Percentiles rank a stretch among this genome's conserved stretches.
Conservation (phyloP, 768 basidiomycete genomes). For the Gymnopilus junonius region DNA sequence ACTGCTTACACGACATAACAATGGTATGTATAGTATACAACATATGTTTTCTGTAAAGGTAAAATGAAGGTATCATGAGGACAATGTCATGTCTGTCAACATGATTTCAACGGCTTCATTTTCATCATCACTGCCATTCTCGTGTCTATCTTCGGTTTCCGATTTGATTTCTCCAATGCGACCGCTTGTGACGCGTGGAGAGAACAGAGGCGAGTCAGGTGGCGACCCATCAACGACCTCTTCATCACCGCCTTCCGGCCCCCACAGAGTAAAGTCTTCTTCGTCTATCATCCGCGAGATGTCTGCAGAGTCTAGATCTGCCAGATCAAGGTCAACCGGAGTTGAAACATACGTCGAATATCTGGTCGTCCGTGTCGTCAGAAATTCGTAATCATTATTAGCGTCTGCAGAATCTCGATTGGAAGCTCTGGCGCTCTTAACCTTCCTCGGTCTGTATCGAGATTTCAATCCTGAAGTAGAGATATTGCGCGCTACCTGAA, state of each 20-base stretch:
- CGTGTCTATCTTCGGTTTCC: constrained; percentile 8
- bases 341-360: constrained; percentile 43
- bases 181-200: constrained; percentile 8
- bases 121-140: constrained; percentile 28
- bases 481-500: constrained; percentile 47
- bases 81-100: constrained; percentile 23
- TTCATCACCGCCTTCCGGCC: constrained; percentile 11
- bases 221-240: constrained; percentile 7
- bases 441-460: constrained; percentile 19
- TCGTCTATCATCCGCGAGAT: constrained; percentile 50
- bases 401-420: constrained; percentile 11
- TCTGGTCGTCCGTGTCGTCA: constrained; percentile 43
- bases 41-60: not conserved
- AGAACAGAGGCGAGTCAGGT: constrained; percentile 9
- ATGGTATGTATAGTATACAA: not conserved
- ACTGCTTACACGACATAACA: not conserved
- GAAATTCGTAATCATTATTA: constrained; percentile 56
- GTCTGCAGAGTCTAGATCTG: constrained; percentile 50
- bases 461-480: constrained; percentile 21
- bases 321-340: constrained; percentile 43
- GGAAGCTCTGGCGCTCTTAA: constrained; percentile 15
- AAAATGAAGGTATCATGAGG: constrained; percentile 8
- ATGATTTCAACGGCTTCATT: constrained; percentile 29
- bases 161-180: constrained; percentile 9
- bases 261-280: constrained; percentile 61